Base-by-base conservation (phyloP, 228 moss, liverwort and hornwort genomes). In the Sphagnum magellanicum region DNA sequence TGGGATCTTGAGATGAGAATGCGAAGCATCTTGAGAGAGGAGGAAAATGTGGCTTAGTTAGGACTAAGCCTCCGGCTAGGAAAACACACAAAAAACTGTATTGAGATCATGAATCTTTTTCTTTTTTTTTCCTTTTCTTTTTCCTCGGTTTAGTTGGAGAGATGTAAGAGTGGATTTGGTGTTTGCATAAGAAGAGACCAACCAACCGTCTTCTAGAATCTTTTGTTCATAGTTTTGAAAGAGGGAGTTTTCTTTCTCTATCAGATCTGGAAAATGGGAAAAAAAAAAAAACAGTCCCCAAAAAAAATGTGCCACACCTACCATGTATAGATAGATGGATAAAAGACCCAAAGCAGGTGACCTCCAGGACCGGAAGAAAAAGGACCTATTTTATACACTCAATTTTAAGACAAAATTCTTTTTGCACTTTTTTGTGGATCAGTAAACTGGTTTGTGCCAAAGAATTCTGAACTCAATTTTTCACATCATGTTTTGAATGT, bases 101-200 rank as follows among this genome's bases (percentile, higher is more conserved):
- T 68, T 76, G 73, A 77, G 77, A 74, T 74, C 64, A 58, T 16
- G 12, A 55, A 55, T 55, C 12, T 55, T 55, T 12, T 8, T 12
- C 4, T 8, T 8, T 55, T 8, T 55, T 1, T 1, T 3, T 1
- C 55, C 9, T 8, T 8, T 8, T 55, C 55, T 55, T 55, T 55
- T 11, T 59, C 15, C 59, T 15, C 59, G 48, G 64, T 61, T 66
- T 70, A 72, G 58, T 64, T 46, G 53, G 61, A 64, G 55, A 50
- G 75, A 76, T 72, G 51, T 70, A 74, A 73, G 77, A 77, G 73
- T 77, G 71, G 71, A 65, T 76, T 72, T 71, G 74, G 77, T 60
- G 77, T 51, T 72, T 65, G 77, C 77, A 65, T 71, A 69, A 8
- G 66, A 14, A 46, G 50, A 32, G 63, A 32, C 6, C 12, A 63